These are phyloP conservation scores for Marchantia paleacea DNA, from an alignment of 225 moss, liverwort and hornwort genomes.

Conservation along the genomic window DNA sequence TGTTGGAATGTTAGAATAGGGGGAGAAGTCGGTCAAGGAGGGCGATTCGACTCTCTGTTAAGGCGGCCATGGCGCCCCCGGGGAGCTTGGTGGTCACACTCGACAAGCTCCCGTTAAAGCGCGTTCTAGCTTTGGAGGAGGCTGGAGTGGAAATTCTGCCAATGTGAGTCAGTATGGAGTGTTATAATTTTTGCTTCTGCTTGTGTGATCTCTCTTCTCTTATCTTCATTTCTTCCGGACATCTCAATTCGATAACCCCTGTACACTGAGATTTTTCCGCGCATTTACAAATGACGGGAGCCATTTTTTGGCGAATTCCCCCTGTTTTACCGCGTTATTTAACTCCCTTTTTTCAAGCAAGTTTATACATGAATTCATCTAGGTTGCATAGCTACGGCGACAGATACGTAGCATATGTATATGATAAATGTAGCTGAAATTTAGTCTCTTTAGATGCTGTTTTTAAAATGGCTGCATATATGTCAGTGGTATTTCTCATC, in stretches of 20 bases:
- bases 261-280: no score
- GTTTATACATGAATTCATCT: no score
- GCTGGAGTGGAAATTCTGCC: slow-evolving; percentile 78
- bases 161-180: slow-evolving; percentile 19
- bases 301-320: no score
- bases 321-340: no score
- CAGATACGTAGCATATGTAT: no score
- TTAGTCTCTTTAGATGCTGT: background rate
- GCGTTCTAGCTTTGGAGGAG: slow-evolving; percentile 84
- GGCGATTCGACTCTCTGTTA: background rate
- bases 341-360: no score
- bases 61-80: slow-evolving; percentile 13
- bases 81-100: slow-evolving; percentile 48
- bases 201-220: background rate
- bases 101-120: slow-evolving; percentile 84
- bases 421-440: no score
- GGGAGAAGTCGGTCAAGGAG: background rate
- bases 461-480: background rate
- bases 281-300: no score
- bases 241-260: no score
- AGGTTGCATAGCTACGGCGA: no score
- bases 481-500: background rate
- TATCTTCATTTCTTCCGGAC: no score
- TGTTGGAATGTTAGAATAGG: background rate
- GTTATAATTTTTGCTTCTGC: no score